A percentile compares a stretch with the other conserved stretches of the same genome.
These are phyloP conservation scores for Phytophthora syringae DNA, from an alignment of 352 stramenopile genomes.

Conservation along the genomic window DNA sequence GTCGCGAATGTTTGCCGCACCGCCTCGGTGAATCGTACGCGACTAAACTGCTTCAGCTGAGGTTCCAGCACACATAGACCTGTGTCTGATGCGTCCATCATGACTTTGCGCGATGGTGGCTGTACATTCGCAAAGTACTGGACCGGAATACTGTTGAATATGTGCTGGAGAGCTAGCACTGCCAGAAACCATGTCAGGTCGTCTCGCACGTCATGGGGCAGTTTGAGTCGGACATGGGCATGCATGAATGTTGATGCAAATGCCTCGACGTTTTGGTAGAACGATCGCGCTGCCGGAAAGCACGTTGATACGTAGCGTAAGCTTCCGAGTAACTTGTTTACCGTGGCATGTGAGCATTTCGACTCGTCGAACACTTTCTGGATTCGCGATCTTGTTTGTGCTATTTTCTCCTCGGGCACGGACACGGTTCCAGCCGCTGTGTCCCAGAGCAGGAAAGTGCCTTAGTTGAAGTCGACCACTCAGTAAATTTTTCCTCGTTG, in stretches of 20 bases:
- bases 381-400: background rate
- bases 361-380: too few relatives aligned
- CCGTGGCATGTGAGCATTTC: background rate
- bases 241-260: background rate
- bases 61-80: constrained; percentile 9
- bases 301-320: constrained; percentile 17
- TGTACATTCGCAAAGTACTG: background rate
- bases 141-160: constrained; percentile 15
- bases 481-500: constrained; percentile 15
- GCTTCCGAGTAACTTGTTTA: constrained; percentile 11
- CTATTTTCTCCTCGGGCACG: background rate
- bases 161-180: background rate
- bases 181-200: constrained; percentile 7
- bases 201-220: background rate
- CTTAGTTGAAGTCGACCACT: background rate
- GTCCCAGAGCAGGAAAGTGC: constrained; percentile 14
- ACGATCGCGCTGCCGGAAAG: constrained; percentile 12
- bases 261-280: constrained; percentile 16
- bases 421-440: background rate
- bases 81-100: constrained; percentile 17
- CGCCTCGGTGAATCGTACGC: constrained; percentile 1
- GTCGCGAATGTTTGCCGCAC: background rate
- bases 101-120: background rate
- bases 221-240: background rate
- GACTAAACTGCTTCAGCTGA: constrained; percentile 15